phyloP scores from a whole-genome alignment of 2,329 filamentous ascomycete genomes.

The Alternaria triticina region DNA sequence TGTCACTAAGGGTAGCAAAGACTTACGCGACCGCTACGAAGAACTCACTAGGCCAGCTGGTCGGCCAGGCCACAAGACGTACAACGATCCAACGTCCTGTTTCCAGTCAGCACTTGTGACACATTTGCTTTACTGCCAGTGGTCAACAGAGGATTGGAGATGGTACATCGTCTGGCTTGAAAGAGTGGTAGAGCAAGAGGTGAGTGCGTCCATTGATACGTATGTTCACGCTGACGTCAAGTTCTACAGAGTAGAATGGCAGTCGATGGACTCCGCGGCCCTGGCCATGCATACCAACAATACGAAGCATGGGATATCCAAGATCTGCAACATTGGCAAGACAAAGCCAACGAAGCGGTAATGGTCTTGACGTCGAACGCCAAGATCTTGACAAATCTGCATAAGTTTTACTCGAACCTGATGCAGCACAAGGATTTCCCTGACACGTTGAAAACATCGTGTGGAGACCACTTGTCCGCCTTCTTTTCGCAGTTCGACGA shows the following conservation, averaged over 20 bases:
- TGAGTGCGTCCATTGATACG: too few species aligned
- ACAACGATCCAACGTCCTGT: conserved; percentile 33
- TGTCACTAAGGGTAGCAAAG: conserved; percentile 44
- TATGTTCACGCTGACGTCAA: too few species aligned
- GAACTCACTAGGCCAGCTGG: conserved; percentile 41
- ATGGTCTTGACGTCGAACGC: conserved; percentile 51
- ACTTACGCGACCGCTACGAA: conserved; percentile 28
- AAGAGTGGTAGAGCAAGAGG: conserved; percentile 38
- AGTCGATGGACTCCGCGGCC: conserved; percentile 18
- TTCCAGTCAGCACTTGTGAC: too few species aligned
- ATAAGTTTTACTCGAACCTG: conserved; percentile 26
- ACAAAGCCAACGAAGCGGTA: conserved; percentile 46
- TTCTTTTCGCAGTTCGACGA: conserved; percentile 38
- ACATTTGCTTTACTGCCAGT: conserved; percentile 49
- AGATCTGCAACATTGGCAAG: conserved; percentile 45
- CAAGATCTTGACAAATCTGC: conserved; percentile 41
- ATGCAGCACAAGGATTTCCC: conserved; percentile 23
- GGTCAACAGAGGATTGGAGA: conserved; percentile 54
- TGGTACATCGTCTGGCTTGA: conserved; percentile 52
- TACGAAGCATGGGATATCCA: conserved; percentile 39
- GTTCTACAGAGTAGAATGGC: conserved; percentile 18
- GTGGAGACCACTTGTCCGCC: conserved; percentile 12
- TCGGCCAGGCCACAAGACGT: conserved; percentile 42
- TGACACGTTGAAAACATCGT: conserved; percentile 3
- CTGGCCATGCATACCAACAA: conserved; percentile 14